Conservation (phyloP, 805 yeast species). For the Saccharomycopsis fermentans region DNA sequence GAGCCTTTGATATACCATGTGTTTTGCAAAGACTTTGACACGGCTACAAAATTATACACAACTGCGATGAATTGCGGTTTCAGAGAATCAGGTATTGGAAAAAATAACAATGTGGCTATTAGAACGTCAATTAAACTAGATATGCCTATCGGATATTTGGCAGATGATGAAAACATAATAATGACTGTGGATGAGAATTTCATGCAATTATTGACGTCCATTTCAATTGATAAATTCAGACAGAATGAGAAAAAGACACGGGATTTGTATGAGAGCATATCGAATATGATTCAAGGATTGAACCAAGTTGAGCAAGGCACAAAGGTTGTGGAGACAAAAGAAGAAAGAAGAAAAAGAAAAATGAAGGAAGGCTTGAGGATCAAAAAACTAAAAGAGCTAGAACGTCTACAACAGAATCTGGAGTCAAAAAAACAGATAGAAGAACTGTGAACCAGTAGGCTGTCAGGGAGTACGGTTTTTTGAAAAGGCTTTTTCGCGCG, state of each 20-base stretch:
- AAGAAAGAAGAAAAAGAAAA: constrained; percentile 23
- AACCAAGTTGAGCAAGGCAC: constrained; percentile 19
- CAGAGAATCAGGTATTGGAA: constrained; percentile 79
- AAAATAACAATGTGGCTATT: constrained; percentile 67
- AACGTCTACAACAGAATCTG: neutral
- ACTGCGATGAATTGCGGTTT: constrained; percentile 79
- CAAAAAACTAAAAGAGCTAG: constrained; percentile 1
- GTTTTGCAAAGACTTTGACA: constrained; percentile 51
- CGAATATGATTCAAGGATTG: constrained; percentile 23
- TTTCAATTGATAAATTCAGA: constrained; percentile 52
- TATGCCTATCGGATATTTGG: constrained; percentile 58
- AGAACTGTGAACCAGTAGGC: neutral
- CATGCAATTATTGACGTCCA: constrained; percentile 38
- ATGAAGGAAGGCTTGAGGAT: constrained; percentile 9
- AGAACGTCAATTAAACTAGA: constrained; percentile 67
- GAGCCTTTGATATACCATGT: constrained; percentile 84
- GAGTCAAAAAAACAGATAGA: neutral
- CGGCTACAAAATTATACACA: constrained; percentile 54
- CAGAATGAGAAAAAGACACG: constrained; percentile 55
- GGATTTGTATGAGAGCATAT: constrained; percentile 36
- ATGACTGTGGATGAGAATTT: constrained; percentile 25
- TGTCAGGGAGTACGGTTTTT: too few species aligned
- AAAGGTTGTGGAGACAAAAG: constrained; percentile 25
- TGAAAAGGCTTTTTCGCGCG: too few species aligned
- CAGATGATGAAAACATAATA: constrained; percentile 20